These are phyloP conservation scores for Diospyros kaki DNA, from an alignment of 148 eudicot species.

Conservation along the genomic window DNA sequence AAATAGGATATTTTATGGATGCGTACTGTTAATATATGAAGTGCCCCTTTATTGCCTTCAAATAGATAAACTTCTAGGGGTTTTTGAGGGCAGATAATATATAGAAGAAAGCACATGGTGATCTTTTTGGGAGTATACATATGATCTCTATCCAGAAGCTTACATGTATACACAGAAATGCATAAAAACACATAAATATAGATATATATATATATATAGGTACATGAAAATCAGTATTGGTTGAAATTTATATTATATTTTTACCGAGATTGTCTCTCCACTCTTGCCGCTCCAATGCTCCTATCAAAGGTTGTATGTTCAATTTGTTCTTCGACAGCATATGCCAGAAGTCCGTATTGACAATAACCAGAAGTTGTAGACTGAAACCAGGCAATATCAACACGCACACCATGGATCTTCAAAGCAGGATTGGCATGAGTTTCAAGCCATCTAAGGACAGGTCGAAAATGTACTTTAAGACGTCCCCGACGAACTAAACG, in stretches of 20 bases:
- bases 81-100: too few species aligned
- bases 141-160: too few species aligned
- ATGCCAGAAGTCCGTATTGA: constrained; percentile 83
- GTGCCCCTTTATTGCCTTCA: too few species aligned
- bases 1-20: too few species aligned
- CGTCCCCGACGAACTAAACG: constrained; percentile 85
- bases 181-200: too few species aligned
- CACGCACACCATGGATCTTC: constrained; percentile 50
- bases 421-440: constrained; percentile 88
- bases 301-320: constrained; percentile 37
- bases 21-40: too few species aligned
- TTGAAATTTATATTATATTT: background rate
- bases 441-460: constrained; percentile 76
- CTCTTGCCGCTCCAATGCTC: constrained; percentile 36
- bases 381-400: constrained; percentile 89
- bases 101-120: too few species aligned
- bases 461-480: constrained; percentile 63
- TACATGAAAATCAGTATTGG: too few species aligned
- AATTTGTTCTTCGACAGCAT: constrained; percentile 43
- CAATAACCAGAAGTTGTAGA: constrained; percentile 66
- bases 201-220: too few species aligned
- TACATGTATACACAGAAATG: too few species aligned
- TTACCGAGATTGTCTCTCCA: constrained; percentile 55
- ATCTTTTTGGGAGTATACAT: too few species aligned
- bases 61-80: too few species aligned